Evolutionary conservation across 306 rosid genomes (phyloP).

Genomic region (Vicia villosa): DNA sequence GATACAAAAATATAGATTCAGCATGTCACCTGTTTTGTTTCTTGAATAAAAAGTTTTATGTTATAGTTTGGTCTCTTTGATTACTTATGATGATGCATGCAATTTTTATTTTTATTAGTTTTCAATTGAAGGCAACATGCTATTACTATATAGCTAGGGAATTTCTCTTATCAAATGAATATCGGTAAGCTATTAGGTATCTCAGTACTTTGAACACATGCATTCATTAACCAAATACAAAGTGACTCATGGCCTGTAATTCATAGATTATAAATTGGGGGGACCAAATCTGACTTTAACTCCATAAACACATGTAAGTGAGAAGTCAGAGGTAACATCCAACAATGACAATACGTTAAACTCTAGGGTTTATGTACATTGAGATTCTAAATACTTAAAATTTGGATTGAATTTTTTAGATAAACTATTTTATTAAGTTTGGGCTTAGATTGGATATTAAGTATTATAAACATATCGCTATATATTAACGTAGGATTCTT

Average conservation of each 20-base stretch:
- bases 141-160: no score
- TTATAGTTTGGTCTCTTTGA: slow-evolving; percentile 18
- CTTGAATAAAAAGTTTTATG: slow-evolving; percentile 2
- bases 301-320: not conserved
- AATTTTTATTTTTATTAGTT: not conserved
- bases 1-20: slow-evolving; percentile 19
- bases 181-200: no score
- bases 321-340: slow-evolving; percentile 30
- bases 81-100: not conserved
- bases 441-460: no score
- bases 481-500: no score
- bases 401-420: no score
- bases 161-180: no score
- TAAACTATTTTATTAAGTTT: no score
- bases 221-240: not conserved
- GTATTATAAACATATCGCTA: no score
- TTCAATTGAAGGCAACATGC: slow-evolving; percentile 6
- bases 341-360: not conserved
- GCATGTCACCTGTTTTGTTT: slow-evolving; percentile 9
- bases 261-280: not conserved
- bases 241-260: not conserved
- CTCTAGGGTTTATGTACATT: no score
- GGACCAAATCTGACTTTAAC: slow-evolving; percentile 15
- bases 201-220: not conserved
- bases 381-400: no score